Evolutionary conservation across 208 protist species (phyloP).

Genomic region (Leishmania mexicana): DNA sequence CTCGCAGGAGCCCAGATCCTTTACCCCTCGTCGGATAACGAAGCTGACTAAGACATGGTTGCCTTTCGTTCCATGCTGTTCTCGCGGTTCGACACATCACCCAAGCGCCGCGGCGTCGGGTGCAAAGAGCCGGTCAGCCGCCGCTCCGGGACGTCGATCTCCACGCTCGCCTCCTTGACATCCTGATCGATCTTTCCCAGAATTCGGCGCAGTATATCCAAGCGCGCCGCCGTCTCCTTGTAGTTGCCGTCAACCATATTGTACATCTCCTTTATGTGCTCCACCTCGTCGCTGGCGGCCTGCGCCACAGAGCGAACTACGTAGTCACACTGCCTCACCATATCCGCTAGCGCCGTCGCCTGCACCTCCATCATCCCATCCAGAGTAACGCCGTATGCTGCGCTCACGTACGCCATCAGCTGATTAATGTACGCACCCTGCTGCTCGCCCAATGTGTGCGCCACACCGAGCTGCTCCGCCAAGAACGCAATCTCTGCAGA

Average conservation of each 20-base stretch:
- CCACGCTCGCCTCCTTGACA: slow-evolving; percentile 45
- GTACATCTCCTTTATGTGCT: slow-evolving; percentile 38
- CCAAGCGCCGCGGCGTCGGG: slow-evolving; percentile 6
- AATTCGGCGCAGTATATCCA: slow-evolving; percentile 38
- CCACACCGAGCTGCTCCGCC: slow-evolving; percentile 21
- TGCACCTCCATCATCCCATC: slow-evolving; percentile 41
- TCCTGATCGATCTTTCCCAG: slow-evolving; percentile 59
- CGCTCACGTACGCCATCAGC: slow-evolving; percentile 21
- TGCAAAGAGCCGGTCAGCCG: background rate
- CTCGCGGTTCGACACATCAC: slow-evolving; percentile 34
- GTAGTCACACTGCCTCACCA: slow-evolving; percentile 17
- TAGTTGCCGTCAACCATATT: slow-evolving; percentile 40
- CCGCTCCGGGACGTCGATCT: slow-evolving; percentile 30
- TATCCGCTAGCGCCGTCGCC: slow-evolving; percentile 30
- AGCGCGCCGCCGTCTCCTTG: slow-evolving; percentile 35
- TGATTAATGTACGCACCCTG: slow-evolving; percentile 29
- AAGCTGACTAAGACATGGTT: background rate
- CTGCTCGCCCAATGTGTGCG: slow-evolving; percentile 6
- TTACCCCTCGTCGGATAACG: background rate
- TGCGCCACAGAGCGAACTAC: slow-evolving; percentile 26
- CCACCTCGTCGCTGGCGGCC: slow-evolving; percentile 26
- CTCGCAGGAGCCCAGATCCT: background rate
- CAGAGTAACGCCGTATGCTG: slow-evolving; percentile 26
- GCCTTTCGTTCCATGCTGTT: slow-evolving; percentile 21
- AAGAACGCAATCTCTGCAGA: slow-evolving; percentile 26